Evolutionary conservation across 805 yeast species (phyloP), one percentile per base, ranked within the genome.

Genomic region (Wickerhamomyces queroliae): DNA sequence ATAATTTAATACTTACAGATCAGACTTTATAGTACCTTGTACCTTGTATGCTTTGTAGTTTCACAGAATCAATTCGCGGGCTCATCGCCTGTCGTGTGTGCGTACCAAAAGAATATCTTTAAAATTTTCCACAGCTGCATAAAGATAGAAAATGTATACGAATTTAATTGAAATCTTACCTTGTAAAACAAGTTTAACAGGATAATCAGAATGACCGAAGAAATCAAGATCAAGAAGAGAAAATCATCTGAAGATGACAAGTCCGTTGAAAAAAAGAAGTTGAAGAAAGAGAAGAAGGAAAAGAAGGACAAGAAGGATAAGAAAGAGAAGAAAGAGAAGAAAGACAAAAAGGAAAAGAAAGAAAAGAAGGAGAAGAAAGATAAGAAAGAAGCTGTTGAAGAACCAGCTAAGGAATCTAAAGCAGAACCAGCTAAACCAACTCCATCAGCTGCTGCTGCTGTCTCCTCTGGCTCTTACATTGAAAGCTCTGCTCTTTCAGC

Each of bases 401-500:
- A 50, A 30, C 56, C 44, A 60, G n/a, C 62, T 35, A 54, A 59
- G 5, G 61, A 64, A 39, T 62, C 62, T 42, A 57, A 61, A 62
- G 51, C 59, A 61, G 42, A 64, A 64, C 16, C 11, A 13, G 37
- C n/a, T 8, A 12, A n/a, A 10, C 24, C 7, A 13, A 13, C 26
- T 18, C 11, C 20, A 22, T 21, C 31, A 7, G 17, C 13, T 16
- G 21, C 36, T 4, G 18, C 52, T 13, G 21, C 35, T 13, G 17
- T 43, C 12, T 17, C 43, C 11, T 5, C 48, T 11, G 23, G 24
- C 11, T 43, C 40, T 9, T 71, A 72, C 45, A 53, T 50, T 9
- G 72, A 74, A 51, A 64, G 67, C 12, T 51, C 59, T 13, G 63
- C 64, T 13, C 59, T 72, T 37, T 46, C 70, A 13, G 46, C 58